Evolutionary conservation across 495 filamentous ascomycete genomes (phyloP).

Genomic region (Aspergillus avenaceus): DNA sequence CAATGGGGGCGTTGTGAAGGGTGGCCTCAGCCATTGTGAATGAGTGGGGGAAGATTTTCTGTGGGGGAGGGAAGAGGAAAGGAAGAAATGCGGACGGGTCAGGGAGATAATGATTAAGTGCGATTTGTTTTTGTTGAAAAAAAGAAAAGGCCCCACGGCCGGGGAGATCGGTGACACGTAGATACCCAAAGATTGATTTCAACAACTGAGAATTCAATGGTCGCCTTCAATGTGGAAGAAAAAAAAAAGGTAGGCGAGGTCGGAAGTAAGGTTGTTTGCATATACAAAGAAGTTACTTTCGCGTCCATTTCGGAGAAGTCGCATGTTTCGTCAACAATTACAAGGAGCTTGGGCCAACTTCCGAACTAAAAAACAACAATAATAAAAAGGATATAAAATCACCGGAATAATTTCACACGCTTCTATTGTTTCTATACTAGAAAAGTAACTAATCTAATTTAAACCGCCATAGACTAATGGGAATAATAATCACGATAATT

Average conservation of each 20-base stretch:
- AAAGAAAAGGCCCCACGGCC: conserved; percentile 38
- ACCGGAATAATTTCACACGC: background rate
- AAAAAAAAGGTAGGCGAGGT: background rate
- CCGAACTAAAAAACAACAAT: background rate
- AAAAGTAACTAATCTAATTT: too few species aligned
- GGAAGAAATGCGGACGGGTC: conserved; percentile 5
- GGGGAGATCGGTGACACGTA: conserved; percentile 14
- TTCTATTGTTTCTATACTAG: background rate
- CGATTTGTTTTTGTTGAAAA: conserved; percentile 22
- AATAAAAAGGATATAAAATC: background rate
- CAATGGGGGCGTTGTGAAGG: conserved; percentile 94
- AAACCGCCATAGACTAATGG: too few species aligned
- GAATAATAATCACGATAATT: too few species aligned
- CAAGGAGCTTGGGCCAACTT: conserved; percentile 43
- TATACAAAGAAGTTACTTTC: conserved; percentile 5
- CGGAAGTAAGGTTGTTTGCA: conserved; percentile 7
- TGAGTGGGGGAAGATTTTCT: conserved; percentile 16
- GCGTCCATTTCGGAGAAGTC: conserved; percentile 6
- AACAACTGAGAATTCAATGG: background rate
- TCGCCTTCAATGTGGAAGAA: background rate
- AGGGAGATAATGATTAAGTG: too few species aligned
- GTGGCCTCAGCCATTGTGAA: conserved; percentile 69
- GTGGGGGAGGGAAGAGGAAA: conserved; percentile 14
- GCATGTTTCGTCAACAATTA: conserved; percentile 26
- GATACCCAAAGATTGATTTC: background rate